Percentiles rank a stretch among this genome's conserved stretches.
Evolutionary conservation across 768 basidiomycete genomes (phyloP).

Genomic region (Suillus discolor): DNA sequence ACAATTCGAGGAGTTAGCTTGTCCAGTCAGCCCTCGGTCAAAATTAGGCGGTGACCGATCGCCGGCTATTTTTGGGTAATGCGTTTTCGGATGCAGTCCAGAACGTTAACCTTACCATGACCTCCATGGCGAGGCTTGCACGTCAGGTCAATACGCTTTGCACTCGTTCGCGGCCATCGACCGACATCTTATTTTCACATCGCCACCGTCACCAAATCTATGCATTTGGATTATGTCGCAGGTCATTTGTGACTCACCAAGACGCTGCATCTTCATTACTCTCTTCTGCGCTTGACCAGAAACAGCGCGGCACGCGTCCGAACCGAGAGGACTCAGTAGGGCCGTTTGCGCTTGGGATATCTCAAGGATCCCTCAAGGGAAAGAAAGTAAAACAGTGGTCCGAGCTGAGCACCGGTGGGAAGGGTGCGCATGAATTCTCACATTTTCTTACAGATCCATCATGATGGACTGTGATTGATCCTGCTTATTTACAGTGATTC

Average conservation of each 20-base stretch:
- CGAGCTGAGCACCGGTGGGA: constrained; percentile 73
- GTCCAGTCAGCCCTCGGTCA: background rate
- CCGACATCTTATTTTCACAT: background rate
- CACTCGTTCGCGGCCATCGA: constrained; percentile 7
- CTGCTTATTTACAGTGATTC: constrained; percentile 42
- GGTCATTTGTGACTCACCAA: constrained; percentile 51
- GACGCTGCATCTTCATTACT: constrained; percentile 51
- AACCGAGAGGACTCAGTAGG: constrained; percentile 65
- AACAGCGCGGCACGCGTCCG: constrained; percentile 39
- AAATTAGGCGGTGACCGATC: background rate
- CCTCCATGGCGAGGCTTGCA: constrained; percentile 4
- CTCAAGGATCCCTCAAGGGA: constrained; percentile 54
- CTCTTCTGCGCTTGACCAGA: constrained; percentile 66
- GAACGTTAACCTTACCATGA: constrained; percentile 6
- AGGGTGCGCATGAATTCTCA: constrained; percentile 50
- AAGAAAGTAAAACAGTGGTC: constrained; percentile 76
- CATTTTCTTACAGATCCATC: background rate
- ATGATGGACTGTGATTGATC: background rate
- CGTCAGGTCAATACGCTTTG: constrained; percentile 5
- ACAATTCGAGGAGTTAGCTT: background rate
- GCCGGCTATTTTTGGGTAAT: background rate
- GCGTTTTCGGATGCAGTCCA: background rate
- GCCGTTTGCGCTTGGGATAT: constrained; percentile 76
- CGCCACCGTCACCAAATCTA: background rate
- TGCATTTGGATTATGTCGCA: constrained; percentile 2